These are phyloP conservation scores for rapeseed (Brassica napus) DNA, from an alignment of 345 rosid genomes.

Conservation along the genomic window Da-Ae NC_063448.1:45649501-45650000, in stretches of 20 bases:
- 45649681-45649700: constrained; percentile 91
- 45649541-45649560: not conserved
- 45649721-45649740: constrained; percentile 64
- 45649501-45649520: not conserved
- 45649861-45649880: constrained; percentile 60
- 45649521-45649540: not conserved
- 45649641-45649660: not conserved
- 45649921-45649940: constrained; percentile 47
- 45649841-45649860: constrained; percentile 74
- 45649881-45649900: constrained; percentile 84
- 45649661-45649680: constrained; percentile 76
- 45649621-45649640: not conserved
- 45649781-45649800: constrained; percentile 76
- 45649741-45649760: constrained; percentile 60
- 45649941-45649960: constrained; percentile 72
- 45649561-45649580: not conserved
- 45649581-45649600: not conserved
- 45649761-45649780: constrained; percentile 86
- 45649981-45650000: constrained; percentile 58
- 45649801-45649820: constrained; percentile 60
- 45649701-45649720: constrained; percentile 83
- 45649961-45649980: constrained; percentile 60
- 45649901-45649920: constrained; percentile 56
- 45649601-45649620: not conserved
- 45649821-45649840: constrained; percentile 51